A percentile compares a stretch with the other conserved stretches of the same genome.
phyloP scores from a whole-genome alignment of 345 rosid genomes.

The Populus nigra region DNA sequence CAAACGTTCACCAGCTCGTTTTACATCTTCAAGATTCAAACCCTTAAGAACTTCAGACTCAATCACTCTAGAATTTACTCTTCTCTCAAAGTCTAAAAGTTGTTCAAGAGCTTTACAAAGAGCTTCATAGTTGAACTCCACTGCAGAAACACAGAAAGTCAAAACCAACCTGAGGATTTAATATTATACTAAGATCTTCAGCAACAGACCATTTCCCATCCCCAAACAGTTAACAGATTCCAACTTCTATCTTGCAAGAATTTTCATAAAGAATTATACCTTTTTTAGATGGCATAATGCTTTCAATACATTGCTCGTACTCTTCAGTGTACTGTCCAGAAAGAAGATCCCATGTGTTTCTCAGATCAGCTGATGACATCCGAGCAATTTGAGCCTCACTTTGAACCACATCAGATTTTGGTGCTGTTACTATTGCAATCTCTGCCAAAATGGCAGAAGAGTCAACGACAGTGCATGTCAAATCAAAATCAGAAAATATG shows the following conservation, averaged over 20 bases:
- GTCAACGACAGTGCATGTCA: slow-evolving; percentile 91
- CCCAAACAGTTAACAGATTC: neutral
- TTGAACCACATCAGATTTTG: slow-evolving; percentile 63
- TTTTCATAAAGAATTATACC: slow-evolving; percentile 32
- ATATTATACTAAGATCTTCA: slow-evolving; percentile 7
- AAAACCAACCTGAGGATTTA: neutral
- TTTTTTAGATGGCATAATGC: slow-evolving; percentile 56
- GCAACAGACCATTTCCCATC: neutral
- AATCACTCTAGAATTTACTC: slow-evolving; percentile 77
- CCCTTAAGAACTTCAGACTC: slow-evolving; percentile 88
- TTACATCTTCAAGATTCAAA: slow-evolving; percentile 78
- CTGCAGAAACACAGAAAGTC: slow-evolving; percentile 38
- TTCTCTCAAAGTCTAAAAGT: slow-evolving; percentile 75
- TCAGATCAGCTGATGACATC: slow-evolving; percentile 79
- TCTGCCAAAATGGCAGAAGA: slow-evolving; percentile 96
- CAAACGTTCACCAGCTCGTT: slow-evolving; percentile 81
- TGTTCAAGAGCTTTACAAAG: slow-evolving; percentile 64
- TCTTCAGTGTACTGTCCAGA: slow-evolving; percentile 84
- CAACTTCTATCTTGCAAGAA: neutral
- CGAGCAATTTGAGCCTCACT: slow-evolving; percentile 50
- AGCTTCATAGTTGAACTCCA: slow-evolving; percentile 66
- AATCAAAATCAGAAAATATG: slow-evolving; percentile 94
- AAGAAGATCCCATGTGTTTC: slow-evolving; percentile 68
- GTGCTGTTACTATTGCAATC: slow-evolving; percentile 87
- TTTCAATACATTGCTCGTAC: slow-evolving; percentile 84